A percentile compares a stretch with the other conserved stretches of the same genome.
phyloP scores from a whole-genome alignment of 2,329 filamentous ascomycete species.

The Fusarium musae region DNA sequence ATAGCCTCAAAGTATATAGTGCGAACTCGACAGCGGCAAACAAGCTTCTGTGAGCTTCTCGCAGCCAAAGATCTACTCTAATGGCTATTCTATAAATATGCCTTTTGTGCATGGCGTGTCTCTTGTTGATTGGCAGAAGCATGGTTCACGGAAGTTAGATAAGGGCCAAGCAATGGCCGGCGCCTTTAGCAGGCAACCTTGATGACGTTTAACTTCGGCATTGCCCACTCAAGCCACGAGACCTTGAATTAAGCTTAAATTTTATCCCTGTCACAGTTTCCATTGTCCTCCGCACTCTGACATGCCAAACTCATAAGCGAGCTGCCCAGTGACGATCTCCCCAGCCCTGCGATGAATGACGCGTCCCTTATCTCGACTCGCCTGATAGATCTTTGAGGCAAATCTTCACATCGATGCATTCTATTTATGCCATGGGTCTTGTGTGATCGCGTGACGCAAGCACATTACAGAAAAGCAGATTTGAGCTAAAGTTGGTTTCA shows the following conservation, averaged over 20 bases:
- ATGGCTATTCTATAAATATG: conserved; percentile 14
- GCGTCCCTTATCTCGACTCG: conserved; percentile 1
- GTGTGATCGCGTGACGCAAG: conserved; percentile 18
- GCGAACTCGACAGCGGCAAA: rapidly evolving
- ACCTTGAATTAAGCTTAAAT: conserved; percentile 15
- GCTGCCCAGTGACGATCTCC: background rate
- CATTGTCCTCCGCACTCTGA: background rate
- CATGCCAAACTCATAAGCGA: background rate
- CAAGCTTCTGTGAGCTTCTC: conserved; percentile 1
- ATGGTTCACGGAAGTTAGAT: background rate
- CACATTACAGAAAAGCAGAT: background rate
- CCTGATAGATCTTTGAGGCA: too few relatives aligned
- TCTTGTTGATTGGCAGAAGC: conserved; percentile 5
- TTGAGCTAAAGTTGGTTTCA: background rate
- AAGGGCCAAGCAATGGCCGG: conserved; percentile 7
- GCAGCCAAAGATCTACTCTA: background rate
- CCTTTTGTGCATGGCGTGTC: background rate
- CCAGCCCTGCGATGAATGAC: conserved; percentile 18
- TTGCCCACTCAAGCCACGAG: background rate
- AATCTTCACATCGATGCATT: background rate
- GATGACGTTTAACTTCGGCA: background rate
- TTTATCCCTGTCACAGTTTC: background rate
- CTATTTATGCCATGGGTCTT: conserved; percentile 17
- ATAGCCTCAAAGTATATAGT: too few relatives aligned
- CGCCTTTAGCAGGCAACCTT: background rate